phyloP scores from a whole-genome alignment of 106 monocot genomes.

The Dendrobium catenatum region DNA sequence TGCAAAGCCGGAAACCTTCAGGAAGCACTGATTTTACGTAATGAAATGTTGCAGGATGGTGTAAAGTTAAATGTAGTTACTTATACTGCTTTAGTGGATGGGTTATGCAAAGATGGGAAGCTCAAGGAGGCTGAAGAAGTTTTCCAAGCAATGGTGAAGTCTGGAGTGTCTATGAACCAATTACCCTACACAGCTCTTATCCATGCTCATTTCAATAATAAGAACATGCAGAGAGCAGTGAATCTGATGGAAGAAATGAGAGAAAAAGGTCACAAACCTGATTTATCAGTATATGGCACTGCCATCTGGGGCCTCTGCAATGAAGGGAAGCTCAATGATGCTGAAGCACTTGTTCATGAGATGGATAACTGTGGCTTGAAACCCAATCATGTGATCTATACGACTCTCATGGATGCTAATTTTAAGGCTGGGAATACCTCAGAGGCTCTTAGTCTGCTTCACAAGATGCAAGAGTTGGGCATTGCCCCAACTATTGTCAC shows the following conservation, averaged over 20 bases:
- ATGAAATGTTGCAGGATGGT: slow-evolving; percentile 58
- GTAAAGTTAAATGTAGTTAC: slow-evolving; percentile 64
- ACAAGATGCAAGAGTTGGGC: slow-evolving; percentile 52
- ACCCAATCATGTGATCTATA: slow-evolving; percentile 75
- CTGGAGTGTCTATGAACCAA: slow-evolving; percentile 40
- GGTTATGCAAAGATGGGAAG: slow-evolving; percentile 64
- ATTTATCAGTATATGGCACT: slow-evolving; percentile 61
- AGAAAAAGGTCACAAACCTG: slow-evolving; percentile 45
- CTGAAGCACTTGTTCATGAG: slow-evolving; percentile 37
- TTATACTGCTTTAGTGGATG: slow-evolving; percentile 68
- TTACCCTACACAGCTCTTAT: slow-evolving; percentile 65
- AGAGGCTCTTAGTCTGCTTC: slow-evolving; percentile 51
- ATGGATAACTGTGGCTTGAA: slow-evolving; percentile 43
- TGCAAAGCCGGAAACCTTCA: slow-evolving; percentile 55
- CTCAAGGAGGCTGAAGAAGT: slow-evolving; percentile 64
- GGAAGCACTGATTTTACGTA: slow-evolving; percentile 41
- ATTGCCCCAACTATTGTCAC: slow-evolving; percentile 44
- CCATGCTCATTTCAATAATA: slow-evolving; percentile 60
- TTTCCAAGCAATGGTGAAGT: slow-evolving; percentile 40
- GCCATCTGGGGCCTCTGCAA: slow-evolving; percentile 65
- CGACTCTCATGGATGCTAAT: slow-evolving; percentile 58
- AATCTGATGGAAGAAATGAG: slow-evolving; percentile 50
- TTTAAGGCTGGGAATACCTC: slow-evolving; percentile 61
- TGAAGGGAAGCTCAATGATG: slow-evolving; percentile 53
- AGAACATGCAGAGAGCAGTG: slow-evolving; percentile 40